Evolutionary conservation across 1,139 yeast species (phyloP), one percentile per base, ranked within the genome.

Genomic region (Saccharomyces hybrid): DNA sequence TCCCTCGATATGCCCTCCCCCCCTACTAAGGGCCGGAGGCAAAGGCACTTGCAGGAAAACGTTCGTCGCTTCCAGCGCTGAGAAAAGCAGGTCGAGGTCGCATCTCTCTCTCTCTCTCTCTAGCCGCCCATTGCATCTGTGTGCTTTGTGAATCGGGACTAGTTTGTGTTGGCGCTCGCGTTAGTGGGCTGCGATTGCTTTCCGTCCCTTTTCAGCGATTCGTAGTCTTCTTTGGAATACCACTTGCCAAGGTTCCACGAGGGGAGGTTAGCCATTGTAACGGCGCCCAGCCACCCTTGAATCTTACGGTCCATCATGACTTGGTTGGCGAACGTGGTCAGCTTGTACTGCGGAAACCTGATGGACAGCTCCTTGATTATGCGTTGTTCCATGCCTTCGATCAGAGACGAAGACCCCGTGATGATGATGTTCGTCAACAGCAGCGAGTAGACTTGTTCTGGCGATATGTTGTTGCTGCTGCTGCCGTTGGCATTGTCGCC

Each of bases 401-500:
- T 73, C 55, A 80, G 72, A 1, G 89, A 78, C 1, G 82, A 70
- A 7, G 85, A 83, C 34, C 95, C 93, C 3, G 87, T 84, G 52
- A 86, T 75, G 46, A 86, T 78, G 9, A 86, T 78, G 64, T 83
- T 84, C n/a, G 81, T 75, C 52, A 84, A 67, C 50, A 79, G 55
- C 19, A 60, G 56, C 16, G 67, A 59, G 52, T 56, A 58, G 2
- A 60, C 54, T 23, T 58, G 58, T 48, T 60, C 62, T 2, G 62
- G 58, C 3, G 56, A 56, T 8, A 55, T 55, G 27, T 65, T 65
- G 52, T 53, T 31, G 26, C 47, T 41, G 19, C 50, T 55, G 27
- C 23, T 19, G 64, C 64, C 50, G 54, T 16, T 28, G 19, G 26
- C 25, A 9, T 31, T 31, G 7, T 31, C 49, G n/a, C 26, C 49